Conservation (phyloP, 805 yeast genomes). For the Metschnikowia noctiluminum region DNA sequence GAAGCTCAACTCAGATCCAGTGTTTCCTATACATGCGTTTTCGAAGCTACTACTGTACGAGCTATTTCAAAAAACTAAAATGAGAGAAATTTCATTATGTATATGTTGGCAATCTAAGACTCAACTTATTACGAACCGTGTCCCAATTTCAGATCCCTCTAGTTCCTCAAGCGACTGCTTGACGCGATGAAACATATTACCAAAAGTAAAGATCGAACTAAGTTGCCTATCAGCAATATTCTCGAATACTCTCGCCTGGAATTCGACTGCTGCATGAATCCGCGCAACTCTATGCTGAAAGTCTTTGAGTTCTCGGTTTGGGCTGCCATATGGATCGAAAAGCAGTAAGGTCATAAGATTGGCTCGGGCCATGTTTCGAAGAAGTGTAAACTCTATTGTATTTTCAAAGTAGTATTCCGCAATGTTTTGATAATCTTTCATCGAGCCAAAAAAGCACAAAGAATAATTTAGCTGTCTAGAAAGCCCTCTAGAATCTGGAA, state of each 20-base stretch:
- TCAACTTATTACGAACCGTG: not conserved
- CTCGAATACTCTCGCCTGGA: not conserved
- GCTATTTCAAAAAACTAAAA: too few relatives aligned
- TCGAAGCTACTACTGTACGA: too few relatives aligned
- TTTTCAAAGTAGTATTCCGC: not conserved
- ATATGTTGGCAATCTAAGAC: not conserved
- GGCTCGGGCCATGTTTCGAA: not conserved
- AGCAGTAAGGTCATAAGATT: not conserved
- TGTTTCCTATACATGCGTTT: too few relatives aligned
- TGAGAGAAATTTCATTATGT: too few relatives aligned
- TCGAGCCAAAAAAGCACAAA: not conserved
- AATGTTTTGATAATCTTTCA: not conserved
- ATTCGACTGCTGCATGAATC: not conserved
- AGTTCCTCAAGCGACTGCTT: not conserved
- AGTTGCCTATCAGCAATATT: not conserved
- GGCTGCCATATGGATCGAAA: not conserved
- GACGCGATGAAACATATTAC: not conserved
- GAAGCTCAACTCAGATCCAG: too few relatives aligned
- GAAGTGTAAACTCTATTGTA: not conserved
- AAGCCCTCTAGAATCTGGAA: not conserved
- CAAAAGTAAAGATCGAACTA: not conserved
- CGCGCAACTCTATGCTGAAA: not conserved
- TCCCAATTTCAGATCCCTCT: not conserved
- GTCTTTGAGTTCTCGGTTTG: not conserved
- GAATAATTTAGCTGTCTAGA: not conserved